Evolutionary conservation across 2,329 filamentous ascomycete genomes (phyloP).

Genomic region (Scedosporium dehoogii): DNA sequence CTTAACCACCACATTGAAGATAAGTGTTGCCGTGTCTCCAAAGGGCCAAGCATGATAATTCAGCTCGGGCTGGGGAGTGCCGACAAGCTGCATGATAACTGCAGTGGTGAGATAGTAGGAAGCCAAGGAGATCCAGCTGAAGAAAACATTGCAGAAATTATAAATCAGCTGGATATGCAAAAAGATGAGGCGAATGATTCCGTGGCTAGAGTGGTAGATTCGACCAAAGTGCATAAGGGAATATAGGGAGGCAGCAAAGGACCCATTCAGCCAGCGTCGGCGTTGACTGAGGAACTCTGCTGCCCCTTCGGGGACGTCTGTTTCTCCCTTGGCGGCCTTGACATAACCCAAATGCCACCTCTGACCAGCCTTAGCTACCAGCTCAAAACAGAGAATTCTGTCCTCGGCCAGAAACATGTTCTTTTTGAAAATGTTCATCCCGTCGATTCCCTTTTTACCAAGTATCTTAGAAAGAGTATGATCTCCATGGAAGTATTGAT

Average conservation of each 20-base stretch:
- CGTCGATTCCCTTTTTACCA: slow-evolving; percentile 98
- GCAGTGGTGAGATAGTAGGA: slow-evolving; percentile 98
- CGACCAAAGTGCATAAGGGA: slow-evolving; percentile 96
- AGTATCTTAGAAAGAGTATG: slow-evolving; percentile 92
- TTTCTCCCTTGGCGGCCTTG: slow-evolving; percentile 98
- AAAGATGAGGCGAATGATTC: slow-evolving; percentile 97
- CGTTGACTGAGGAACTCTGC: slow-evolving; percentile 96
- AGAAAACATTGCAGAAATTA: slow-evolving; percentile 78
- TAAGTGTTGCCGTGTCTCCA: slow-evolving; percentile 72
- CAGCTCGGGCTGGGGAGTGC: slow-evolving; percentile 47
- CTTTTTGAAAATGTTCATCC: slow-evolving; percentile 99
- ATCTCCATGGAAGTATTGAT: slow-evolving; percentile 99
- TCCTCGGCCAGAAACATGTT: slow-evolving; percentile 99
- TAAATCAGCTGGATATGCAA: slow-evolving; percentile 94
- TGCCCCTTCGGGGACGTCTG: slow-evolving; percentile 93
- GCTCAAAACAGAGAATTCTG: slow-evolving; percentile 98
- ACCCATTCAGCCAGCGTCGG: slow-evolving; percentile 98
- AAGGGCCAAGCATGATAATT: slow-evolving; percentile 72
- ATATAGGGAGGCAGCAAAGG: slow-evolving; percentile 94
- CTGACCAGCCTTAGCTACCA: slow-evolving; percentile 95
- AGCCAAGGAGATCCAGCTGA: slow-evolving; percentile 82
- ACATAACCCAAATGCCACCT: slow-evolving; percentile 99
- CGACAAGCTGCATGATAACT: slow-evolving; percentile 96
- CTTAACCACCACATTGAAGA: slow-evolving; percentile 84
- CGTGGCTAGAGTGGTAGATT: slow-evolving; percentile 98